These are phyloP conservation scores for Trypanosoma cruzi DNA, from an alignment of 208 protist genomes.

Conservation along the genomic window DNA sequence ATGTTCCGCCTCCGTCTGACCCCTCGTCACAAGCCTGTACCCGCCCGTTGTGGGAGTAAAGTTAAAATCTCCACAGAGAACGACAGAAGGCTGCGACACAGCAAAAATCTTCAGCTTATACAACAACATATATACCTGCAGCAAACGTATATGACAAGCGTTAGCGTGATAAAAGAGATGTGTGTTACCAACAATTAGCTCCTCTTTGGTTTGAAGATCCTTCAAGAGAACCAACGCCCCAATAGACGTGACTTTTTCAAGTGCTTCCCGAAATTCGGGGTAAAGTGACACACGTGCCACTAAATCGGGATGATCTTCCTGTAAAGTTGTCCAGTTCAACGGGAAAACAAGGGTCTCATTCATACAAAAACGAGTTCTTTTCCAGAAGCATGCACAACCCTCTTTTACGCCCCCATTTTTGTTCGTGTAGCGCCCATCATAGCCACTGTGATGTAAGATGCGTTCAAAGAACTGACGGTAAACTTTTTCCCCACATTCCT, in stretches of 20 bases:
- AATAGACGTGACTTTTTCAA: conserved; percentile 65
- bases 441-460: conserved; percentile 54
- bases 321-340: conserved; percentile 67
- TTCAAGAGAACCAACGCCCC: conserved; percentile 40
- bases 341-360: conserved; percentile 36
- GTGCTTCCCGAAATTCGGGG: conserved; percentile 64
- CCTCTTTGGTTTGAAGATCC: conserved; percentile 40
- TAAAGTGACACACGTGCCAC: conserved; percentile 41
- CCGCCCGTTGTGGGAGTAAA: conserved; percentile 80
- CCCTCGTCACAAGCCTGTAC: conserved; percentile 81
- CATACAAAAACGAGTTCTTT: conserved; percentile 50
- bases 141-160: conserved; percentile 88
- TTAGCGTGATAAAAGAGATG: conserved; percentile 93
- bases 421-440: conserved; percentile 76
- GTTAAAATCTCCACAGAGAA: conserved; percentile 92
- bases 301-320: conserved; percentile 36
- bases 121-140: conserved; percentile 83
- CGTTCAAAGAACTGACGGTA: conserved; percentile 73
- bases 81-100: conserved; percentile 23
- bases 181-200: conserved; percentile 87
- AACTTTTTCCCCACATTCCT: conserved; percentile 89
- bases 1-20: conserved; percentile 60
- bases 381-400: conserved; percentile 75
- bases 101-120: conserved; percentile 32
- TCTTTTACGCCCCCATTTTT: conserved; percentile 79